Evolutionary conservation across 2,329 filamentous ascomycete genomes (phyloP).

Genomic region (Aureobasidium sp.): DNA sequence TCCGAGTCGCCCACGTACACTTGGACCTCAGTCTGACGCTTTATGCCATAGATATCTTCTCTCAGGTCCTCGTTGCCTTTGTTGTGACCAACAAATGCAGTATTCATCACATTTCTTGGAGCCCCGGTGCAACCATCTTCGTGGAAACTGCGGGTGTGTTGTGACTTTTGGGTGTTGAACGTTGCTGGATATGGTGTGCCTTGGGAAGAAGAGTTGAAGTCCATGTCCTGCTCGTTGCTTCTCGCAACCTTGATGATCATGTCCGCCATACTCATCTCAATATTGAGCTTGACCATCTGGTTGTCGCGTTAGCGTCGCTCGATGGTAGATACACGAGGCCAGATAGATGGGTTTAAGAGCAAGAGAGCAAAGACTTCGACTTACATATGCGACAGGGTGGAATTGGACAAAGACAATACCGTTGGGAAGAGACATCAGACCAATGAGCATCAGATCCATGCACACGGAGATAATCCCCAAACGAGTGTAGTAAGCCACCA

Average conservation of each 20-base stretch:
- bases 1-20: conserved; percentile 11
- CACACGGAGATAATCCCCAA: conserved; percentile 44
- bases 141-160: background rate
- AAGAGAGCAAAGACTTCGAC: background rate
- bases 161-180: background rate
- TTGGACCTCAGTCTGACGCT: conserved; percentile 4
- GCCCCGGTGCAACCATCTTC: background rate
- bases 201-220: background rate
- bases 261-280: conserved; percentile 41
- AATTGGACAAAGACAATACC: conserved; percentile 39
- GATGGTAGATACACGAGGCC: background rate
- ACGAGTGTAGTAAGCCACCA: conserved; percentile 45
- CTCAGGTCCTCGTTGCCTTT: background rate
- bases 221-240: conserved; percentile 1
- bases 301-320: background rate
- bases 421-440: conserved; percentile 8
- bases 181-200: background rate
- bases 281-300: conserved; percentile 43
- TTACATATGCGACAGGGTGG: conserved; percentile 33
- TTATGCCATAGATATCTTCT: conserved; percentile 8
- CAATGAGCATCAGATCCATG: conserved; percentile 35
- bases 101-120: background rate
- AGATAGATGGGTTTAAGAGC: background rate
- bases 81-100: background rate
- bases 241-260: conserved; percentile 39